These are phyloP conservation scores for Ceratobasidium sp. DNA, from an alignment of 1,284 basidiomycete species.

Conservation along the genomic window DNA sequence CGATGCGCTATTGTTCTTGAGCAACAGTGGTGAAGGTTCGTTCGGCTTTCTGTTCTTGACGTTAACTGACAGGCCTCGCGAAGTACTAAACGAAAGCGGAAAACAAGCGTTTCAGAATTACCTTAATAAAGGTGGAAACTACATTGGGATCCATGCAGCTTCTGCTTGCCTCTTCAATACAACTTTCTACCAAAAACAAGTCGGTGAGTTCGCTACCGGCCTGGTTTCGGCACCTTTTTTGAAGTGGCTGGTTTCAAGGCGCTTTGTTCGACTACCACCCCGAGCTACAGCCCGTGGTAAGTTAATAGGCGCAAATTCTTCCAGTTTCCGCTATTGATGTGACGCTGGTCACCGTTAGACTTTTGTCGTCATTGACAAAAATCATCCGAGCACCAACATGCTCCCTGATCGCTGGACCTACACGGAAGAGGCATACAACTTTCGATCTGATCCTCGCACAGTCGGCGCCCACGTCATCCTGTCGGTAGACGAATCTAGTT, in stretches of 20 bases:
- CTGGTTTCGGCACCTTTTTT: slow-evolving; percentile 13
- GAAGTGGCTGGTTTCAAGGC: slow-evolving; percentile 50
- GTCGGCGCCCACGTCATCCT: slow-evolving; percentile 71
- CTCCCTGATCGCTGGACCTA: slow-evolving; percentile 71
- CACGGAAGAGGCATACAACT: slow-evolving; percentile 77
- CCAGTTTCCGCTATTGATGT: background rate
- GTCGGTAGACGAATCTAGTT: slow-evolving; percentile 72
- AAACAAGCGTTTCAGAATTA: slow-evolving; percentile 70
- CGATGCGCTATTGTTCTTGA: slow-evolving; percentile 74
- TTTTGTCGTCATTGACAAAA: slow-evolving; percentile 64
- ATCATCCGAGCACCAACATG: slow-evolving; percentile 70
- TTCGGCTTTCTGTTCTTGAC: background rate
- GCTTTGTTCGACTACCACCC: slow-evolving; percentile 82
- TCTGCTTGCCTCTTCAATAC: slow-evolving; percentile 72
- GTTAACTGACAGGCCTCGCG: slow-evolving; percentile 14
- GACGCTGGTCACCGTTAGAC: slow-evolving; percentile 54
- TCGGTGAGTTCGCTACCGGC: slow-evolving; percentile 51
- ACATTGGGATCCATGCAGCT: slow-evolving; percentile 72
- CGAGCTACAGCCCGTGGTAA: slow-evolving; percentile 64
- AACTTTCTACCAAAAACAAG: slow-evolving; percentile 63
- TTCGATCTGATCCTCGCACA: slow-evolving; percentile 73
- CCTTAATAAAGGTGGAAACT: slow-evolving; percentile 74
- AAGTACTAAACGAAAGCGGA: slow-evolving; percentile 68
- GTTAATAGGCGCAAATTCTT: slow-evolving; percentile 42
- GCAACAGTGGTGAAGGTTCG: slow-evolving; percentile 71